Evolutionary conservation across 169 alveolate genomes (phyloP), one percentile per base, ranked within the genome.

Genomic region (Miamiensis avidus): DNA sequence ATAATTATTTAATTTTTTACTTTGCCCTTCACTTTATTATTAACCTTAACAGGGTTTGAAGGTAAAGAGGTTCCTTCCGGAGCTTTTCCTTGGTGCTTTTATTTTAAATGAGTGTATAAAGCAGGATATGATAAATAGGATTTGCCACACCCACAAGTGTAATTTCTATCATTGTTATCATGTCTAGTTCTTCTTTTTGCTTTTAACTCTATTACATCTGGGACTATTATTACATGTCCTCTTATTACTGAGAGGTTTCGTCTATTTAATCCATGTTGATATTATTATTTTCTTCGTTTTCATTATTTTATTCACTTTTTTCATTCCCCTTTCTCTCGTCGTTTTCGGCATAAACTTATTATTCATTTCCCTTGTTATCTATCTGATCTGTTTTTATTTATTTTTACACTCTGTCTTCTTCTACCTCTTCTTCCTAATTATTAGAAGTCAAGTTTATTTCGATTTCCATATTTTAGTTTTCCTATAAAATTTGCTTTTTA

Each of bases 61-160:
- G 69, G 69, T 49, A 49, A 49, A 49, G 20, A 88, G 26, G 98
- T 95, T 29, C 98, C 98, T 81, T 93, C 89, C 27, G 96, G 97
- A 15, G 92, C 88, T 75, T 83, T 86, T 29, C 98, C 97, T 64
- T 90, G 89, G 82, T 95, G 98, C 88, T 95, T 95, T 1, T 95
- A 90, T 89, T 94, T 96, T 34, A 96, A 89, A 82, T 96, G 98
- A 64, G 98, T 96, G 88, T 96, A 96, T 33, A 95, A 91, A 0
- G 98, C 98, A 0, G 98, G 98, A 85, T 96, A 96, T 11, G 95
- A 88, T 28, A 93, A 88, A 88, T 96, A 96, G 78, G 89, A 93
- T 86, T 95, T 95, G 15, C 98, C 97, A 86, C 98, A 96, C 1
- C 98, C 98, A 82, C 98, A 96, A 74, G 83, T 85, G 89, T 91